Evolutionary conservation across 345 rosid species (phyloP).

Genomic region (Arabis alpina): DNA sequence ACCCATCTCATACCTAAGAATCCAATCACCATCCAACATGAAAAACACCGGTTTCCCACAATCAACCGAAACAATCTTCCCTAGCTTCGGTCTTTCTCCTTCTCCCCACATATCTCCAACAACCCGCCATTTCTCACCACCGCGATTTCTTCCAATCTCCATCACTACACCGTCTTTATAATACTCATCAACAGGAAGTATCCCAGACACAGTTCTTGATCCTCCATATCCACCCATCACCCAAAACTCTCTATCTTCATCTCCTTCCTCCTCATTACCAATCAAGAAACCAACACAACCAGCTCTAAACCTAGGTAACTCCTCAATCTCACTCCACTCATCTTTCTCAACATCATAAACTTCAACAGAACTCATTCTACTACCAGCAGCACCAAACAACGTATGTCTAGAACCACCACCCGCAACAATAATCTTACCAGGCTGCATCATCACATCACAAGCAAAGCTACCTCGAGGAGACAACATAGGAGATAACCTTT

Average conservation of each 20-base stretch:
- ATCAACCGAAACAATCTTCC: slow-evolving; percentile 70
- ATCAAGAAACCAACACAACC: slow-evolving; percentile 81
- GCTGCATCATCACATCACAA: slow-evolving; percentile 52
- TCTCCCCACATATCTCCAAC: slow-evolving; percentile 84
- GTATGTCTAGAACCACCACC: slow-evolving; percentile 90
- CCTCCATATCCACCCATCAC: slow-evolving; percentile 96
- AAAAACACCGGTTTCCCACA: slow-evolving; percentile 54
- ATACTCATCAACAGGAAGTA: slow-evolving; percentile 84
- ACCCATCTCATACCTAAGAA: slow-evolving; percentile 74
- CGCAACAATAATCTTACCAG: slow-evolving; percentile 70
- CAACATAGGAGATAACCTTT: slow-evolving; percentile 71
- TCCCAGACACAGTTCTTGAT: slow-evolving; percentile 74
- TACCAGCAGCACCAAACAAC: slow-evolving; percentile 84
- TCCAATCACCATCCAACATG: slow-evolving; percentile 70
- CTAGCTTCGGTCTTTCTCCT: slow-evolving; percentile 64
- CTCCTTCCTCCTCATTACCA: slow-evolving; percentile 47
- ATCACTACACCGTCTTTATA: slow-evolving; percentile 80
- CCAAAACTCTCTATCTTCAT: slow-evolving; percentile 74
- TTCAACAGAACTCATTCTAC: slow-evolving; percentile 81
- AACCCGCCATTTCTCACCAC: slow-evolving; percentile 64
- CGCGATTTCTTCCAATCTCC: slow-evolving; percentile 48
- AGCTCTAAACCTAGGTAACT: slow-evolving; percentile 80
- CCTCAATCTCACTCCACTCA: slow-evolving; percentile 71
- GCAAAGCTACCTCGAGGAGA: slow-evolving; percentile 94
- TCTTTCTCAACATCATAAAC: slow-evolving; percentile 68